A percentile compares a stretch with the other conserved stretches of the same genome.
Conservation (phyloP, 306 rosid species). For the Pyrus communis region DNA sequence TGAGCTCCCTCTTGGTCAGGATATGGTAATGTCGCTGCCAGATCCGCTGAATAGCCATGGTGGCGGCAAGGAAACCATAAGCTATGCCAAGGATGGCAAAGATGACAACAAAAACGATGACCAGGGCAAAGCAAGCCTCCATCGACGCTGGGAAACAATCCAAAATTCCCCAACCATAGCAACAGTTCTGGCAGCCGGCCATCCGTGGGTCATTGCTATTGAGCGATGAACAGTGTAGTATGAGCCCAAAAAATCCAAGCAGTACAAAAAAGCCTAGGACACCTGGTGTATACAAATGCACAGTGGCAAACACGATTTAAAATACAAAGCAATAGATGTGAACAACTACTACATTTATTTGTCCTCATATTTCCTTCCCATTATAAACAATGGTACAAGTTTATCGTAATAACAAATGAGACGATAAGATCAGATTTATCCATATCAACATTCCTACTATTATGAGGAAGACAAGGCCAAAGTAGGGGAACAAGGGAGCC, state of each 20-base stretch:
- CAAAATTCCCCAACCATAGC: slow-evolving; percentile 98
- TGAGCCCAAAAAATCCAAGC: slow-evolving; percentile 91
- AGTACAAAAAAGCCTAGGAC: slow-evolving; percentile 92
- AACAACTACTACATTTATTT: background rate
- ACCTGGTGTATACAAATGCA: slow-evolving; percentile 39
- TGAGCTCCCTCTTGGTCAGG: slow-evolving; percentile 96
- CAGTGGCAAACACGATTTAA: background rate
- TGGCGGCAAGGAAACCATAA: slow-evolving; percentile 91
- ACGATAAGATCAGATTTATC: background rate
- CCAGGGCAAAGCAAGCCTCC: slow-evolving; percentile 97
- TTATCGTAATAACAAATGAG: background rate
- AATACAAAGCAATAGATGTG: background rate
- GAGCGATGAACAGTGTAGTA: slow-evolving; percentile 87
- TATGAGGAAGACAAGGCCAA: background rate
- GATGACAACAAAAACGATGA: slow-evolving; percentile 83
- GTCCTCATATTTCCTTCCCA: background rate
- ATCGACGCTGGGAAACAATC: slow-evolving; percentile 99
- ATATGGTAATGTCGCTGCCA: slow-evolving; percentile 99
- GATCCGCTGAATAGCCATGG: slow-evolving; percentile 97
- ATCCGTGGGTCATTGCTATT: slow-evolving; percentile 81
- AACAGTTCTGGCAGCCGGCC: slow-evolving; percentile 99
- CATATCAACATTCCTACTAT: background rate
- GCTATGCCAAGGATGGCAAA: slow-evolving; percentile 98
- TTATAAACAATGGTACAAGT: background rate
- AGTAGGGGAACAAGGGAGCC: background rate